Evolutionary conservation across 2,329 filamentous ascomycete species (phyloP).

Genomic region (Capronia americana): DNA sequence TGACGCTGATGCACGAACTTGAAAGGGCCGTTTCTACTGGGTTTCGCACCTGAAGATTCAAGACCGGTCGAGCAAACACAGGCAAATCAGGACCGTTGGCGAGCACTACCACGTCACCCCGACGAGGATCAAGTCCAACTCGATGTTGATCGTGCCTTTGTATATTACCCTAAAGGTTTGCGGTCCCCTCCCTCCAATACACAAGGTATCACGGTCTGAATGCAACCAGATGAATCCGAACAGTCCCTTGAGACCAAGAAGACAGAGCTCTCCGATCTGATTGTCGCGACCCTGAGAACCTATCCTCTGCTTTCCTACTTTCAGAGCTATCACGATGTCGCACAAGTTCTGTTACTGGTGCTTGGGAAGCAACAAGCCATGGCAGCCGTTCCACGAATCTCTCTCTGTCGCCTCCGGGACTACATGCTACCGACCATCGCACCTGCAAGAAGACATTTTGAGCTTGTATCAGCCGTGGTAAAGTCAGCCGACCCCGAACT

Average conservation of each 20-base stretch:
- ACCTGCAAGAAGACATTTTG: conserved; percentile 83
- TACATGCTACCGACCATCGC: conserved; percentile 93
- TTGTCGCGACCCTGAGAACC: conserved; percentile 77
- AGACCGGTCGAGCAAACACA: conserved; percentile 18
- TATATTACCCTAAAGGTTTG: conserved; percentile 88
- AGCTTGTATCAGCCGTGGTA: conserved; percentile 83
- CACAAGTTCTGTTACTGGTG: conserved; percentile 90
- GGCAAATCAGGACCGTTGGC: conserved; percentile 55
- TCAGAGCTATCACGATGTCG: conserved; percentile 98
- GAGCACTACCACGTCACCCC: conserved; percentile 71
- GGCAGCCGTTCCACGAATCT: conserved; percentile 76
- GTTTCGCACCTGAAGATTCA: conserved; percentile 42
- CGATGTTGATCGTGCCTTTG: conserved; percentile 94
- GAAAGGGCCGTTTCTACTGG: conserved; percentile 59
- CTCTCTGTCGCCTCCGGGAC: conserved; percentile 87
- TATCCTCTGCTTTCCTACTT: conserved; percentile 92
- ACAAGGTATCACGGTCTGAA: conserved; percentile 34
- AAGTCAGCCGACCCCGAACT: conserved; percentile 73
- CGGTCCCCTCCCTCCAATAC: conserved; percentile 35
- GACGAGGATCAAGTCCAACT: conserved; percentile 92
- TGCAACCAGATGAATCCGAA: conserved; percentile 66
- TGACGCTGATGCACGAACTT: conserved; percentile 23
- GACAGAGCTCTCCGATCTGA: conserved; percentile 77
- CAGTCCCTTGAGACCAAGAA: conserved; percentile 74
- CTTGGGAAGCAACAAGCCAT: conserved; percentile 69